These are phyloP conservation scores for Podila minutissima DNA, from an alignment of 192 early-diverging fungal genomes.

Conservation along the genomic window DNA sequence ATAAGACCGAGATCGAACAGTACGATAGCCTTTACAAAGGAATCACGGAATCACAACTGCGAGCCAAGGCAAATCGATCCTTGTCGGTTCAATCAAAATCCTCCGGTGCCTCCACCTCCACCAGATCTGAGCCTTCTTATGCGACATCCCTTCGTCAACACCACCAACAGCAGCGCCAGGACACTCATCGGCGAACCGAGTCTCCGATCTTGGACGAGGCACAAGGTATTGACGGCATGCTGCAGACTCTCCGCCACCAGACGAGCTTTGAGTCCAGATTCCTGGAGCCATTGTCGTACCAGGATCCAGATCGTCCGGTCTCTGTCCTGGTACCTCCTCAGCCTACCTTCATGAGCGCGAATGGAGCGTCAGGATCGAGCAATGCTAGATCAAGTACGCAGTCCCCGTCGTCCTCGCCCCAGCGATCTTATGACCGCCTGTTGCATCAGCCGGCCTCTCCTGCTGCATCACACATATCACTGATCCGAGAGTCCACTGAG, in stretches of 20 bases:
- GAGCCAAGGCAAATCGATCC: conserved; percentile 1
- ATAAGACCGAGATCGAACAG: conserved; percentile 14
- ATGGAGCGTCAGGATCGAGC: neutral
- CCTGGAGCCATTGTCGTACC: too few species aligned
- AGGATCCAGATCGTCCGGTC: too few species aligned
- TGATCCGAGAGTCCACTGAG: neutral
- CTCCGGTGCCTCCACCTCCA: neutral
- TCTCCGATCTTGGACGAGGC: neutral
- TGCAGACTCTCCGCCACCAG: too few species aligned
- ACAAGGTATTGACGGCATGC: too few species aligned
- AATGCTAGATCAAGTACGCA: neutral
- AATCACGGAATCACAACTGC: conserved; percentile 3
- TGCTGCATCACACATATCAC: neutral
- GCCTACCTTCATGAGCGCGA: too few species aligned
- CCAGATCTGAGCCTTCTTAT: neutral
- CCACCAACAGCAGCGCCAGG: conserved; percentile 3
- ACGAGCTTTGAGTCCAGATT: too few species aligned
- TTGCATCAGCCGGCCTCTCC: neutral
- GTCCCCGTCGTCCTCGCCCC: neutral
- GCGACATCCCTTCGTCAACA: neutral
- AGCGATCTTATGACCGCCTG: neutral
- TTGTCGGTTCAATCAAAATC: neutral
- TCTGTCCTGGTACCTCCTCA: too few species aligned
- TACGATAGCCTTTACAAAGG: conserved; percentile 12
- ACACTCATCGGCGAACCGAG: neutral